Evolutionary conservation across 352 stramenopile genomes (phyloP).

Genomic region (Phytophthora megakarya): DNA sequence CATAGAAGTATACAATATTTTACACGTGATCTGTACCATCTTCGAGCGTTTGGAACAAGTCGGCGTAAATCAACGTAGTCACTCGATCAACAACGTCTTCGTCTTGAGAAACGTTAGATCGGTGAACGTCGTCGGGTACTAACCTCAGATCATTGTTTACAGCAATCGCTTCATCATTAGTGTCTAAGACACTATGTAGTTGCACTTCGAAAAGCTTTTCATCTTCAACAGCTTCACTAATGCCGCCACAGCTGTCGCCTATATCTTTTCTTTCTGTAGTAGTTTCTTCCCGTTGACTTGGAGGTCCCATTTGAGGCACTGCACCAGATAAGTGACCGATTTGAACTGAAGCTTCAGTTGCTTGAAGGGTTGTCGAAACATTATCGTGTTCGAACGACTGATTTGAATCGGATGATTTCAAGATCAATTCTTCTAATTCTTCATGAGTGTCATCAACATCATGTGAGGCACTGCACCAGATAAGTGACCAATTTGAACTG

Average conservation of each 20-base stretch:
- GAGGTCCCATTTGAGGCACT: not conserved
- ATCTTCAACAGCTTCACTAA: not conserved
- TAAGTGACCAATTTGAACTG: not conserved
- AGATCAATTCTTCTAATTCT: not conserved
- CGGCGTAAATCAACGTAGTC: slow-evolving; percentile 25
- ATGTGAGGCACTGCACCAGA: not conserved
- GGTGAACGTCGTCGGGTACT: not conserved
- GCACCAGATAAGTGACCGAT: not conserved
- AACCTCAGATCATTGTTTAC: not conserved
- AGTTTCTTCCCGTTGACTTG: not conserved
- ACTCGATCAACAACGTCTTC: slow-evolving; percentile 19
- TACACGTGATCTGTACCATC: slow-evolving; percentile 19
- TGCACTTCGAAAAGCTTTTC: not conserved
- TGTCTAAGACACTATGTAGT: not conserved
- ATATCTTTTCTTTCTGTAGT: not conserved
- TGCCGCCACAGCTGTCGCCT: not conserved
- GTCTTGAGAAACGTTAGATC: not conserved
- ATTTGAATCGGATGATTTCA: not conserved
- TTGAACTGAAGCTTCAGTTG: not conserved
- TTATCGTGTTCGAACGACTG: not conserved
- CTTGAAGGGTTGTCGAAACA: not conserved
- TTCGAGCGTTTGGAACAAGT: slow-evolving; percentile 25
- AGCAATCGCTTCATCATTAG: not conserved
- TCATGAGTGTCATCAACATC: not conserved
- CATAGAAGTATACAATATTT: not conserved